phyloP scores from a whole-genome alignment of 2,329 filamentous ascomycete species.

The Penicillium sumatraense region DNA sequence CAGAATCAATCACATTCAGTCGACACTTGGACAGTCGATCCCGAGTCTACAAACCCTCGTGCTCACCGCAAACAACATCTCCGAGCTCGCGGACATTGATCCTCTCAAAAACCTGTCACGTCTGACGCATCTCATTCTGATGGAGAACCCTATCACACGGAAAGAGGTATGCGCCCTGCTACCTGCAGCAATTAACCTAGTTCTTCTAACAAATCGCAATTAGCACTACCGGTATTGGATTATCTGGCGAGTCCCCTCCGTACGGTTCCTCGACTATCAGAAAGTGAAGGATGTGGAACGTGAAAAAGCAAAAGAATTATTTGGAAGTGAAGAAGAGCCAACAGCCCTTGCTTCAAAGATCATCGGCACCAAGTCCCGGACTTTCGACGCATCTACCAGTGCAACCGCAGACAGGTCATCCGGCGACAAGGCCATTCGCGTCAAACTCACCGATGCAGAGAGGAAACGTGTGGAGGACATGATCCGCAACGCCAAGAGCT shows the following conservation, averaged over 20 bases:
- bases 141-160: constrained; percentile 87
- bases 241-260: constrained; percentile 80
- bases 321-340: constrained; percentile 77
- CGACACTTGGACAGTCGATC: constrained; percentile 72
- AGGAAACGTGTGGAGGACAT: constrained; percentile 81
- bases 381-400: constrained; percentile 61
- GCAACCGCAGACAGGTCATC: constrained; percentile 46
- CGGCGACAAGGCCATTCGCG: constrained; percentile 69
- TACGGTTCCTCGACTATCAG: constrained; percentile 89
- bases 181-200: not conserved
- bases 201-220: not conserved
- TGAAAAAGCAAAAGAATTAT: constrained; percentile 74
- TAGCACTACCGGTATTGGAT: constrained; percentile 93
- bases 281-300: constrained; percentile 91
- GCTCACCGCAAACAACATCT: constrained; percentile 79
- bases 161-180: constrained; percentile 73
- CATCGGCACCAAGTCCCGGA: constrained; percentile 79
- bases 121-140: constrained; percentile 78
- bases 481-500: constrained; percentile 84
- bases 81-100: constrained; percentile 86
- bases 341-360: constrained; percentile 83
- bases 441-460: constrained; percentile 87
- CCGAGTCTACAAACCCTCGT: constrained; percentile 83
- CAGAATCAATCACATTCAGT: constrained; percentile 80
- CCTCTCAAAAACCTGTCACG: constrained; percentile 70